Percentiles rank a stretch among this genome's conserved stretches.
These are phyloP conservation scores for Suhomyces yuchorum DNA, from an alignment of 1,139 yeast species.

Conservation along the genomic window DNA sequence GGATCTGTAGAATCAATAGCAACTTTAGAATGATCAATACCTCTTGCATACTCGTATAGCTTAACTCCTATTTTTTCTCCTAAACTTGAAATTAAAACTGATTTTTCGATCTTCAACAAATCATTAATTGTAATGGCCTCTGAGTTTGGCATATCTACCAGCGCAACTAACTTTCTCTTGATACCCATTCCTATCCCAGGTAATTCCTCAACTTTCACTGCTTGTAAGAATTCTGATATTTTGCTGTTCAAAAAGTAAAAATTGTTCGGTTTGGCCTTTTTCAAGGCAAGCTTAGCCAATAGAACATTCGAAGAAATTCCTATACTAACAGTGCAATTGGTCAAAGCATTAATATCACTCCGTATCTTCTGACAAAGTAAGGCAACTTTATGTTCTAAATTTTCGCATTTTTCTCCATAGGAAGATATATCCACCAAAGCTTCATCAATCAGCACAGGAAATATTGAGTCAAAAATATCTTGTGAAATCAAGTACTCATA, in stretches of 20 bases:
- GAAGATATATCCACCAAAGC: constrained; percentile 72
- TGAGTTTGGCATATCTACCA: constrained; percentile 15
- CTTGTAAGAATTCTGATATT: constrained; percentile 39
- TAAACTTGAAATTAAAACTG: constrained; percentile 45
- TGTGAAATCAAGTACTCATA: constrained; percentile 51
- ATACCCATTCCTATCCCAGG: constrained; percentile 84
- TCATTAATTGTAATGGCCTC: constrained; percentile 28
- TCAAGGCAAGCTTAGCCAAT: constrained; percentile 75
- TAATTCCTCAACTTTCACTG: constrained; percentile 54
- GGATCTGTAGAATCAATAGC: constrained; percentile 49
- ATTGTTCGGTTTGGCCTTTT: constrained; percentile 82
- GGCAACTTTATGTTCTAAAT: constrained; percentile 20
- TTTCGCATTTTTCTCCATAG: constrained; percentile 20
- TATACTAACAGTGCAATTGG: constrained; percentile 73
- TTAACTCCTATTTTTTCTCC: constrained; percentile 75
- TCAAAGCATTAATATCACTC: constrained; percentile 40
- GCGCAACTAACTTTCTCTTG: constrained; percentile 39
- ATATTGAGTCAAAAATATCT: constrained; percentile 57
- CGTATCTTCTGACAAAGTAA: constrained; percentile 46
- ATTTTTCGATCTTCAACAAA: constrained; percentile 37
- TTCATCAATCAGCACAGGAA: constrained; percentile 92
- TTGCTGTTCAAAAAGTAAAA: constrained; percentile 38
- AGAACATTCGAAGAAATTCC: constrained; percentile 76
- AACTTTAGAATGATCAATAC: constrained; percentile 64
- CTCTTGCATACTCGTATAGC: constrained; percentile 60